Evolutionary conservation across 106 monocot genomes (phyloP).

Genomic region (Apostasia shenzhenica): DNA sequence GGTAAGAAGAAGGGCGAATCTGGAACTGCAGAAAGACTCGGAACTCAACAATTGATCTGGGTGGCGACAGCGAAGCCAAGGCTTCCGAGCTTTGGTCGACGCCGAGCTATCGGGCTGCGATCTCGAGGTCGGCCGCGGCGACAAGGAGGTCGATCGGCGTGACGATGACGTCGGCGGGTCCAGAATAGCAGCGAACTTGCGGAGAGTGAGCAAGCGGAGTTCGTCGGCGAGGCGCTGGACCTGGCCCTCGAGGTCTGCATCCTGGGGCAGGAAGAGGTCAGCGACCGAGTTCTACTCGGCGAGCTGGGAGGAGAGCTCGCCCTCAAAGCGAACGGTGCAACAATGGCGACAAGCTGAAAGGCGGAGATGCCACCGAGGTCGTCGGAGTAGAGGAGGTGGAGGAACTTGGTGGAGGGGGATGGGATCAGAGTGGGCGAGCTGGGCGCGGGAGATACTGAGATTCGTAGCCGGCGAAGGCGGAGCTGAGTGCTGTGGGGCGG

Average conservation of each 20-base stretch:
- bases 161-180: neutral
- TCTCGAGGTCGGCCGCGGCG: slow-evolving; percentile 4
- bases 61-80: neutral
- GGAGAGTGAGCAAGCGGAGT: slow-evolving; percentile 6
- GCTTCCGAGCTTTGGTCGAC: neutral
- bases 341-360: neutral
- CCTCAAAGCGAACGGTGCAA: neutral
- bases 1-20: neutral
- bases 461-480: slow-evolving; percentile 3
- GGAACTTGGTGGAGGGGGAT: neutral
- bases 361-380: slow-evolving; percentile 8
- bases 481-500: no score
- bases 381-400: neutral
- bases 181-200: neutral
- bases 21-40: neutral
- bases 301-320: slow-evolving; percentile 3
- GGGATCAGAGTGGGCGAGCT: slow-evolving; percentile 1
- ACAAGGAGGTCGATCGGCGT: slow-evolving; percentile 5
- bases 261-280: slow-evolving; percentile 8
- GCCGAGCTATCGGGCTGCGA: slow-evolving; percentile 5
- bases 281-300: neutral
- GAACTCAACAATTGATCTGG: neutral
- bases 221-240: neutral
- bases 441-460: neutral
- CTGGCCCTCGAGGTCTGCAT: slow-evolving; percentile 7